These are phyloP conservation scores for Microstegium vimineum DNA, from an alignment of 176 grass and related monocot species.

Conservation along the genomic window DNA sequence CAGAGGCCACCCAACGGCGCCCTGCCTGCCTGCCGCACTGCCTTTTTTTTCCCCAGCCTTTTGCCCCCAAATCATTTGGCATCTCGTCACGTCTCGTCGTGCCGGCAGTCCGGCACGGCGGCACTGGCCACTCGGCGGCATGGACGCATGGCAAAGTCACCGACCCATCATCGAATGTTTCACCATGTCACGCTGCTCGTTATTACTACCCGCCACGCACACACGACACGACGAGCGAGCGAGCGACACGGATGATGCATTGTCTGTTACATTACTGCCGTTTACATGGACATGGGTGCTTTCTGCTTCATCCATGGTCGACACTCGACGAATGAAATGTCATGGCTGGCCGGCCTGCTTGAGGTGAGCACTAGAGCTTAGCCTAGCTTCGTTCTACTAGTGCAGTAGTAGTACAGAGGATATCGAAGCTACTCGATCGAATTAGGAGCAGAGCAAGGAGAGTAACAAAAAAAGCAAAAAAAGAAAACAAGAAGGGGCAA, in stretches of 20 bases:
- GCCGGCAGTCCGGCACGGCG: neutral
- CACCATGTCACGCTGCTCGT: neutral
- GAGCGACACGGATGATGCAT: neutral
- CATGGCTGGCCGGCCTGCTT: neutral
- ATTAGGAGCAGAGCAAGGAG: neutral
- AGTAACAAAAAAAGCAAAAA: neutral
- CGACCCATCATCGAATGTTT: conserved; percentile 35
- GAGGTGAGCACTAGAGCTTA: conserved; percentile 7
- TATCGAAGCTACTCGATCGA: conserved; percentile 10
- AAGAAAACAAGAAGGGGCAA: neutral
- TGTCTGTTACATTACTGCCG: neutral
- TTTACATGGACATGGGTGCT: neutral
- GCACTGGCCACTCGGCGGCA: neutral
- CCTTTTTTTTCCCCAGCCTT: conserved; percentile 24
- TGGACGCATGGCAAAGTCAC: neutral
- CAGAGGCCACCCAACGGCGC: neutral
- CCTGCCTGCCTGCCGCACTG: neutral
- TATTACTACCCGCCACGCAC: neutral
- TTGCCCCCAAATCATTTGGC: conserved; percentile 39
- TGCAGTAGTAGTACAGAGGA: neutral
- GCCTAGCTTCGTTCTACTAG: neutral
- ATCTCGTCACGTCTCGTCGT: conserved; percentile 2
- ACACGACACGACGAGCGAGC: neutral
- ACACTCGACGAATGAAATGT: too few relatives aligned
- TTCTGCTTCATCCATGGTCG: neutral